These are phyloP conservation scores for Filobasidium uniguttulatum DNA, from an alignment of 1,284 basidiomycete species.

Conservation along the genomic window DNA sequence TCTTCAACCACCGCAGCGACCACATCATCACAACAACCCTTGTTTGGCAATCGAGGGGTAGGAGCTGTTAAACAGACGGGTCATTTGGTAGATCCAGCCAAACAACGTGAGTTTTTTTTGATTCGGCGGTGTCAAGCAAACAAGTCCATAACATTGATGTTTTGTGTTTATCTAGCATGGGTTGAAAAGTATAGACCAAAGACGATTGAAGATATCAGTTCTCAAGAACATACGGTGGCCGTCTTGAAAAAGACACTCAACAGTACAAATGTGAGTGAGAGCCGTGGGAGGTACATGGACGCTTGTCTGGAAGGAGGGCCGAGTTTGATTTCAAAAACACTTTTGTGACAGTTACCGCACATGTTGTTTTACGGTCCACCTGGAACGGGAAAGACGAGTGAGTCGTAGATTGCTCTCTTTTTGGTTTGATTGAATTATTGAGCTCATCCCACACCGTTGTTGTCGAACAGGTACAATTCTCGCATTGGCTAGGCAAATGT, in stretches of 20 bases:
- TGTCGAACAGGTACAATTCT: slow-evolving; percentile 57
- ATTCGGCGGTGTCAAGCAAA: neutral
- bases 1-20: too few relatives aligned
- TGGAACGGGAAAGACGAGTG: slow-evolving; percentile 56
- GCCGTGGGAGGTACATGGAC: neutral
- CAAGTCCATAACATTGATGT: too few relatives aligned
- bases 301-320: neutral
- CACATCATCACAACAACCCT: too few relatives aligned
- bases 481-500: slow-evolving; percentile 83
- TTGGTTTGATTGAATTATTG: neutral
- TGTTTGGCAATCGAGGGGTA: too few relatives aligned
- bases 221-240: slow-evolving; percentile 90
- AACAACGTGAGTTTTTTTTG: slow-evolving; percentile 10
- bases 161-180: slow-evolving; percentile 9
- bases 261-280: slow-evolving; percentile 65
- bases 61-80: slow-evolving; percentile 1
- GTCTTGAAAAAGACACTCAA: slow-evolving; percentile 81
- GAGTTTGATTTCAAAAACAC: neutral
- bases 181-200: slow-evolving; percentile 55
- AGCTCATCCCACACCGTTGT: too few relatives aligned
- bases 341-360: slow-evolving; percentile 64
- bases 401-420: neutral
- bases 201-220: slow-evolving; percentile 93
- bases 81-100: slow-evolving; percentile 9
- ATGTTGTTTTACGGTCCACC: slow-evolving; percentile 99